These are phyloP conservation scores for Gigaspora rosea DNA, from an alignment of 192 early-diverging fungal genomes.

Conservation along the genomic window DNA sequence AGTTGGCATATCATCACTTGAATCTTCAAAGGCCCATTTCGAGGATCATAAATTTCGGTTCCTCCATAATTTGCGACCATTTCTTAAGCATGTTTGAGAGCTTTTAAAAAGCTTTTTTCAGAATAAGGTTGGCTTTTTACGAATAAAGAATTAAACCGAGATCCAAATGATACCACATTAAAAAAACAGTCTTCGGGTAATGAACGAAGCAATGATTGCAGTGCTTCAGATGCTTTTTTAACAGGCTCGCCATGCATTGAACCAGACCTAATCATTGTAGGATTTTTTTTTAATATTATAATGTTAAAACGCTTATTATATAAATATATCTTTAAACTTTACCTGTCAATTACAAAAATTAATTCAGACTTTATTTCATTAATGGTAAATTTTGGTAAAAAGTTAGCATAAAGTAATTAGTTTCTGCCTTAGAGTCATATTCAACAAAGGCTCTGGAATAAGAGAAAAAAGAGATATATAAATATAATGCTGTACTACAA, in stretches of 20 bases:
- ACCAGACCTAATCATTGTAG: slow-evolving; percentile 46
- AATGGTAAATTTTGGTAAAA: too few relatives aligned
- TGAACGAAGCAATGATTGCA: too few relatives aligned
- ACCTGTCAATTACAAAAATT: too few relatives aligned
- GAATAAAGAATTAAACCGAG: slow-evolving; percentile 39
- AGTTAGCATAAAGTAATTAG: too few relatives aligned
- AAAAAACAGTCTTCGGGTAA: too few relatives aligned
- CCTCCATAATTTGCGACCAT: slow-evolving; percentile 52
- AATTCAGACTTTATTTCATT: too few relatives aligned
- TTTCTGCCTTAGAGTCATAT: neutral
- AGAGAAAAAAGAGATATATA: neutral
- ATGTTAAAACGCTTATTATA: slow-evolving; percentile 26
- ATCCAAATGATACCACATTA: slow-evolving; percentile 36
- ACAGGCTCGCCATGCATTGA: slow-evolving; percentile 52
- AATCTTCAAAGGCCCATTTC: too few relatives aligned
- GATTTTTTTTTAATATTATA: slow-evolving; percentile 31
- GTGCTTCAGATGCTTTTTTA: slow-evolving; percentile 20
- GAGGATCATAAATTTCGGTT: slow-evolving; percentile 32
- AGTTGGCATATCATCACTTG: too few relatives aligned
- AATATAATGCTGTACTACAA: neutral
- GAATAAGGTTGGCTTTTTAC: slow-evolving; percentile 39
- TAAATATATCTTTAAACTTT: too few relatives aligned
- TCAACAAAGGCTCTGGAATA: slow-evolving; percentile 38
- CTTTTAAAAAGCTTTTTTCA: slow-evolving; percentile 39
- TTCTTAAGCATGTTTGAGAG: slow-evolving; percentile 30